Percentiles rank a stretch among this genome's conserved stretches.
Conservation (phyloP, 2,329 filamentous ascomycete genomes). For the Pseudogymnoascus sp. region DNA sequence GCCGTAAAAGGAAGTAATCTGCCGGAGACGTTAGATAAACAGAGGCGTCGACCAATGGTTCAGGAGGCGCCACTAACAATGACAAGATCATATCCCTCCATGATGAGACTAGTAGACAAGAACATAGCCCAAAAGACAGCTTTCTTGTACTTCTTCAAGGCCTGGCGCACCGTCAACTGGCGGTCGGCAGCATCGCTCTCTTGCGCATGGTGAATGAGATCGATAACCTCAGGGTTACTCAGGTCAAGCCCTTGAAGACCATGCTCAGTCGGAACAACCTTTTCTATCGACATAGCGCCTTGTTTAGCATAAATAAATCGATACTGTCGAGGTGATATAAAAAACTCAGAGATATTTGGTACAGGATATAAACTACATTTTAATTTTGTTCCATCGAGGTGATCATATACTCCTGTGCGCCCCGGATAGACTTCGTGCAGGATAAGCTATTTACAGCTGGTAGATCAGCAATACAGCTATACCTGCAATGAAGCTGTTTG, state of each 20-base stretch:
- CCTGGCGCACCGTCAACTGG: constrained; percentile 13
- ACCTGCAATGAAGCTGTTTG: background rate
- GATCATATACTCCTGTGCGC: constrained; percentile 15
- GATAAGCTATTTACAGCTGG: background rate
- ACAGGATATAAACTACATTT: background rate
- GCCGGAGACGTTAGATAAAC: background rate
- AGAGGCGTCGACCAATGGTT: background rate
- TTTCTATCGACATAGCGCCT: constrained; percentile 9
- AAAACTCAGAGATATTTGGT: background rate
- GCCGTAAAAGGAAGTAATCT: constrained; percentile 18
- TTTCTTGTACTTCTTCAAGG: constrained; percentile 15
- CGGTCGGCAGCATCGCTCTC: constrained; percentile 15
- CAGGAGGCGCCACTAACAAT: constrained; percentile 7
- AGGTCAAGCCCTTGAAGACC: constrained; percentile 16
- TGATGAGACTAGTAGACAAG: constrained; percentile 13
- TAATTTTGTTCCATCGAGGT: constrained; percentile 11
- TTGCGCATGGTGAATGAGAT: constrained; percentile 17
- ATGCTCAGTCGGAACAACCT: constrained; percentile 16
- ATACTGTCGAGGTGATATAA: background rate
- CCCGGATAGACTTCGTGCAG: constrained; percentile 2
- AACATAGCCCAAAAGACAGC: constrained; percentile 17
- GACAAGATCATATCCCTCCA: constrained; percentile 14
- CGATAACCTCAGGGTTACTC: constrained; percentile 12
- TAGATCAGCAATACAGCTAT: background rate
- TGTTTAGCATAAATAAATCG: background rate